Evolutionary conservation across 768 basidiomycete genomes (phyloP), one percentile per base, ranked within the genome.

Genomic region (Suillus variegatus): DNA sequence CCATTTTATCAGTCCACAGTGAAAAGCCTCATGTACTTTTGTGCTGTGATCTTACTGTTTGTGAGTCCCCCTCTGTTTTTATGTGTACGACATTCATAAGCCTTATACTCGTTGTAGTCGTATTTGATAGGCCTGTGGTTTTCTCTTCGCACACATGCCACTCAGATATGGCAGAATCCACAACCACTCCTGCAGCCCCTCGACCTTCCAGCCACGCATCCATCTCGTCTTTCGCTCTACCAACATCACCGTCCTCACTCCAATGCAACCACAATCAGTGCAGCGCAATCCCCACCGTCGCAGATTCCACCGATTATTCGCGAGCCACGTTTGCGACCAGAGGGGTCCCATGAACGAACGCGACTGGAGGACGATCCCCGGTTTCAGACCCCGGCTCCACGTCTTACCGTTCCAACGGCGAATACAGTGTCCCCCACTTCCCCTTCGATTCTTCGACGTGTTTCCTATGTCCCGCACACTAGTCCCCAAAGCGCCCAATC

Each of bases 151-250:
- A 99, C 97, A 1, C 97, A 99, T 74, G 97, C 97, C 8, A 89
- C 92, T 16, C 97, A 99, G 75, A 99, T 99, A 70, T 99, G 97
- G 97, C 95, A 99, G 75, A 98, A 99, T 74, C 96, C 96, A 3
- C 95, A 92, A 66, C 90, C 88, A 57, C 82, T 95, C 3, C 77
- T 95, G 61, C 87, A 93, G 44, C 80, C 86, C 3, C 77, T 86
- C 61, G 92, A 93, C 52, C 72, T 90, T 20, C 82, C 86, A 6
- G 74, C 80, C 18, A 67, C 73, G 36, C 81, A 84, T 35, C 57
- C 58, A 28, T 60, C 58, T 12, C 86, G 93, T 44, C 69, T 85
- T 49, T 90, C 90, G 9, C 64, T 89, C 43, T 91, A 92, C 75
- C 88, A 91, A 67, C 87, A 86, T 63, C 73, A 85, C 14, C 67